Conservation (phyloP, 2,329 filamentous ascomycete species). For the Epichloe bromicola region DNA sequence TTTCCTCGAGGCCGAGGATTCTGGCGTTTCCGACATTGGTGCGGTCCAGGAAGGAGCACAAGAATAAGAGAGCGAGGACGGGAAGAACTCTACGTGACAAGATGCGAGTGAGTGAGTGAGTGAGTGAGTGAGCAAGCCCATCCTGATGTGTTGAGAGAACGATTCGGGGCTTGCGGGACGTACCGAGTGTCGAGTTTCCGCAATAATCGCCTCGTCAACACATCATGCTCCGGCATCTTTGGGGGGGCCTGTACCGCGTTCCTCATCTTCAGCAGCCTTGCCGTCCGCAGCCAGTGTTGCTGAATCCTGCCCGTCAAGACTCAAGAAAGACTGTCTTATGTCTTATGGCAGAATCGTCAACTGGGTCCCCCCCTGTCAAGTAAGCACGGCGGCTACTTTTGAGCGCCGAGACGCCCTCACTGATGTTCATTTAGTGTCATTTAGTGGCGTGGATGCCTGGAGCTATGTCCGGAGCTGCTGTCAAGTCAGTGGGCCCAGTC, state of each 20-base stretch:
- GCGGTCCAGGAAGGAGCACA: constrained; percentile 52
- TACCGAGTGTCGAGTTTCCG: constrained; percentile 18
- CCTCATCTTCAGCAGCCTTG: constrained; percentile 11
- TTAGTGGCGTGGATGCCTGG: background rate
- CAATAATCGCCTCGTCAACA: constrained; percentile 13
- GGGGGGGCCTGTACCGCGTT: constrained; percentile 8
- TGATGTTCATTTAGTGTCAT: no score
- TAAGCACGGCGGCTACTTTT: background rate
- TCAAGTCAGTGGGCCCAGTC: no score
- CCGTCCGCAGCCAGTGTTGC: constrained; percentile 5
- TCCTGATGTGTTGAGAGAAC: background rate
- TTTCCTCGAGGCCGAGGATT: constrained; percentile 46
- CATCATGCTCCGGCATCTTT: constrained; percentile 4
- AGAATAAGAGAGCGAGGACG: constrained; percentile 48
- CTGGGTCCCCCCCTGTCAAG: background rate
- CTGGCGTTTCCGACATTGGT: constrained; percentile 64
- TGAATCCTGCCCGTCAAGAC: background rate
- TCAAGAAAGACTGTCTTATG: no score
- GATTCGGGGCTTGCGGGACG: background rate
- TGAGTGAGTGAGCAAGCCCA: background rate
- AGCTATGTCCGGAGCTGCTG: no score
- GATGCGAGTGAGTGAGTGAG: background rate
- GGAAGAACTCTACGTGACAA: constrained; percentile 39
- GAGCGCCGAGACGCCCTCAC: background rate
- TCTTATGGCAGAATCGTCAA: background rate